A percentile compares a stretch with the other conserved stretches of the same genome.
Conservation (phyloP, 2,329 filamentous ascomycete genomes). For the Colletotrichum spaethianum region DNA sequence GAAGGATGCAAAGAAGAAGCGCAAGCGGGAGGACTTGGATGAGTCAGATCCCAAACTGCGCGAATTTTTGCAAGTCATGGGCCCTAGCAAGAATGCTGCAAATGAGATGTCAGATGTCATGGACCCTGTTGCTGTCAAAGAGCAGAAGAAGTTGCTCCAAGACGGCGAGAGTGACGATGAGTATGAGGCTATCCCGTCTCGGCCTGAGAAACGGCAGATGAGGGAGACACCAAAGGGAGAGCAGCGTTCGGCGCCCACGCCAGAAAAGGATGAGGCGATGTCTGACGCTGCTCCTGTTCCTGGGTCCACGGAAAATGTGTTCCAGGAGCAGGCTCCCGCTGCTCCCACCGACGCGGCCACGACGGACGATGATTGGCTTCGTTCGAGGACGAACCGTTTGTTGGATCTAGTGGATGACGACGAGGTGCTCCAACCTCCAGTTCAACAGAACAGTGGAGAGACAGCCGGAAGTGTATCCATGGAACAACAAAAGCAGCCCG, state of each 20-base stretch:
- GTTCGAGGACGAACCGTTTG: conserved; percentile 88
- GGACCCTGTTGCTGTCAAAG: conserved; percentile 32
- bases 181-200: conserved; percentile 76
- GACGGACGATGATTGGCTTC: conserved; percentile 91
- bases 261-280: conserved; percentile 36
- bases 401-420: conserved; percentile 87
- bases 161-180: conserved; percentile 80
- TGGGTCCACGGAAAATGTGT: conserved; percentile 17
- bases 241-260: conserved; percentile 35
- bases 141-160: conserved; percentile 52
- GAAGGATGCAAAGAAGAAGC: conserved; percentile 68
- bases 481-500: conserved; percentile 25
- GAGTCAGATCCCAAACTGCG: conserved; percentile 83
- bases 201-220: conserved; percentile 61
- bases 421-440: conserved; percentile 56
- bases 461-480: conserved; percentile 19
- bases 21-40: conserved; percentile 73
- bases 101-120: conserved; percentile 39
- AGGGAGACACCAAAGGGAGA: conserved; percentile 38
- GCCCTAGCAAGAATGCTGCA: conserved; percentile 63
- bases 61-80: conserved; percentile 90
- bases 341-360: conserved; percentile 50
- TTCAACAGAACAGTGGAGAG: conserved; percentile 41
- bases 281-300: conserved; percentile 21
- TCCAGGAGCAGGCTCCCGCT: conserved; percentile 29